Percentiles rank a stretch among this genome's conserved stretches.
Conservation (phyloP, 805 yeast species). For the Ascoidea tarda region DNA sequence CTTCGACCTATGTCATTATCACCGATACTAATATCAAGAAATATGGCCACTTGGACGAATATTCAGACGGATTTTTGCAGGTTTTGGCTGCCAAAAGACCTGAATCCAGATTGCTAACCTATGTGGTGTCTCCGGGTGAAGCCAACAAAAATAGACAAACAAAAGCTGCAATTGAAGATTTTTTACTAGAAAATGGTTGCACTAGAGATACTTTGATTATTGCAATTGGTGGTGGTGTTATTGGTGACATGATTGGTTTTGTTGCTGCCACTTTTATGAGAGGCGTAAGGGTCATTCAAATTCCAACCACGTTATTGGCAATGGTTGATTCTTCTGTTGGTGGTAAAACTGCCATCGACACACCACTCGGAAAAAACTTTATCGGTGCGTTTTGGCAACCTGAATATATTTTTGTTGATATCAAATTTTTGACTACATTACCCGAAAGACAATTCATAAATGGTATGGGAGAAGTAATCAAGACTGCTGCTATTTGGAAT, state of each 20-base stretch:
- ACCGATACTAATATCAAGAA: slow-evolving; percentile 72
- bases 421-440: slow-evolving; percentile 71
- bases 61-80: slow-evolving; percentile 27
- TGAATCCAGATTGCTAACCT: slow-evolving; percentile 52
- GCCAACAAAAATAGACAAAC: slow-evolving; percentile 77
- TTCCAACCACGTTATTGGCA: slow-evolving; percentile 86
- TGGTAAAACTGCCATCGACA: slow-evolving; percentile 96
- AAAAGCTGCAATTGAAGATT: slow-evolving; percentile 90
- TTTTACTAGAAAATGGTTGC: slow-evolving; percentile 66
- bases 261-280: slow-evolving; percentile 99
- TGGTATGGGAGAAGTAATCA: slow-evolving; percentile 97
- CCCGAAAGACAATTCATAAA: slow-evolving; percentile 92
- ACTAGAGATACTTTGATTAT: slow-evolving; percentile 90
- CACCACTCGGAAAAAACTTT: slow-evolving; percentile 90
- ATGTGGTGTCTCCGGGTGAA: slow-evolving; percentile 85
- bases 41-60: slow-evolving; percentile 43
- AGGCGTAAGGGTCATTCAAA: slow-evolving; percentile 86
- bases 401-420: slow-evolving; percentile 71
- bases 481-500: slow-evolving; percentile 97
- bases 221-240: slow-evolving; percentile 97
- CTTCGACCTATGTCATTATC: slow-evolving; percentile 86
- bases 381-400: slow-evolving; percentile 99
- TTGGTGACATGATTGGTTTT: slow-evolving; percentile 97
- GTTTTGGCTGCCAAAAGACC: slow-evolving; percentile 26
- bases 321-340: slow-evolving; percentile 99